Base-by-base conservation (phyloP, 345 rosid species). In the Laguncularia racemosa region DNA sequence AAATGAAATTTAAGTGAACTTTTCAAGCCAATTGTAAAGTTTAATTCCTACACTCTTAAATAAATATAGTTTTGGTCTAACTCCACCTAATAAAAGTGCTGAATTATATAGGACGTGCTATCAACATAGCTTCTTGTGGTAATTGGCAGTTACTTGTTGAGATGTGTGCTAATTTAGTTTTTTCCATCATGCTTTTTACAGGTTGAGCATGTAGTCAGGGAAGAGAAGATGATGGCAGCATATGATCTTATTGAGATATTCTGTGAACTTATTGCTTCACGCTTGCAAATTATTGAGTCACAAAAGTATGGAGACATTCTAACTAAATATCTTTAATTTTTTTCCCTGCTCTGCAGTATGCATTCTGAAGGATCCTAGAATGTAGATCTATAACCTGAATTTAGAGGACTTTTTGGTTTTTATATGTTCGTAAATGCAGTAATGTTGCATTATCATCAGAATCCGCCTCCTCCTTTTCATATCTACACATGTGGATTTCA, bases 201-300 rank as follows among this genome's bases (percentile, higher is more conserved):
- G 99, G 99, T 93, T 51, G 99, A 87, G 68, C 97, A 93, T 82
- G 84, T 82, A 23, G 84, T 83, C 58, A 78, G 95, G 65, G 97
- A 93, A 82, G 90, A 89, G 72, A 93, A 93, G 85, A 84, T 80
- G 17, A 67, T 87, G 70, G 88, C 85, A 1, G 99, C 97, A 12
- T 89, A 83, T 66, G 95, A 84, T 45, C 89, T 93, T 52, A 70
- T 87, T 61, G 82, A 85, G 72, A 77, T 93, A 70, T 89, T 81
- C 65, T 89, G 96, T 56, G 96, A 89, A 64, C 89, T 89, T 56
- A 66, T 93, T 56, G 92, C 76, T 3, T 81, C 83, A 18, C 97
- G 96, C 45, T 68, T 93, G 73, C 82, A 84, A 15, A 81, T 93
- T 4, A 76, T 93, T 16, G 99, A 93, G 38, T 87, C 97, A 0